Evolutionary conservation across 2,329 filamentous ascomycete genomes (phyloP), one percentile per base, ranked within the genome.

Genomic region (Rhinocladiella similis): DNA sequence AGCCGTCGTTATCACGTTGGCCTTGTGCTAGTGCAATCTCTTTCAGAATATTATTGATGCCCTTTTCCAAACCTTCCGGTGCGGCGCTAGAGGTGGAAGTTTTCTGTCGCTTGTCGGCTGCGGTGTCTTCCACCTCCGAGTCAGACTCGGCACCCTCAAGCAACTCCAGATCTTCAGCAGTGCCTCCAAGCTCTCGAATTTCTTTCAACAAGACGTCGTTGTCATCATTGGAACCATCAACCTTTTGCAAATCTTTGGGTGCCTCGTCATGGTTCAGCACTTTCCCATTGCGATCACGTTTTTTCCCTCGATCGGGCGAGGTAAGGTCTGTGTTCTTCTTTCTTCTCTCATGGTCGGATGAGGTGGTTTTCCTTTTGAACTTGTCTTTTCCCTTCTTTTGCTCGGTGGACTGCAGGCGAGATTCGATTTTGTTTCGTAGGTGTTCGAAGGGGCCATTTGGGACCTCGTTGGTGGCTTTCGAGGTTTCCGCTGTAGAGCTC

Each of bases 141-240:
- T 76, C 77, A 0, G 77, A 79, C 43, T 73, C 70, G 18, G 74
- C 67, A 50, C 68, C 74, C 19, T 71, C 75, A 56, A 80, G 64
- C 20, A 80, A 65, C 46, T 77, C 72, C 54, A 77, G 67, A 60
- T 80, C 76, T 50, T 80, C 78, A 61, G 78, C 70, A n/a, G 73
- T 78, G 47, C 77, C 77, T 29, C 77, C 77, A 50, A 80, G 70
- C 4, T 72, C 72, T 57, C 76, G 57, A 58, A 80, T 75, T 58
- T 78, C 76, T 56, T 73, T 68, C 47, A 72, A 68, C 38, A 79
- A 66, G 35, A 66, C 64, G 61, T 73, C 68, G 33, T 70, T 65
- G 3, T 63, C 59, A 7, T 73, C 68, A 29, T 70, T 64, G 3
- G 63, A 59, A 5, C 63, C 60, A 14, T 61, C 54, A 38, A 65